phyloP scores from a whole-genome alignment of 75 land plant genomes.

The Pinus tabuliformis region DNA sequence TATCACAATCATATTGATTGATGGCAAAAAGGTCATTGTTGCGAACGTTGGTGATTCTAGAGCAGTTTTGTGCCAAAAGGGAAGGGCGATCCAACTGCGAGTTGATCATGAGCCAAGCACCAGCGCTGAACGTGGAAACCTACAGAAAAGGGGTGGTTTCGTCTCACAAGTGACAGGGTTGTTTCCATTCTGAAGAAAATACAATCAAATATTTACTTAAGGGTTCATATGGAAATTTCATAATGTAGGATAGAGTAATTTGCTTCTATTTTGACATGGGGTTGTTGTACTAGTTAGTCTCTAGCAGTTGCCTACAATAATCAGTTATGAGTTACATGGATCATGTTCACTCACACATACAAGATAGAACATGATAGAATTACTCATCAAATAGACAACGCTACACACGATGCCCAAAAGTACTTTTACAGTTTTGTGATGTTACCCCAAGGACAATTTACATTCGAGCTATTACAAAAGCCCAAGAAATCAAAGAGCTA shows the following conservation, averaged over 20 bases:
- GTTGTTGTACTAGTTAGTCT: background rate
- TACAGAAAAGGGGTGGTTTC: constrained; percentile 77
- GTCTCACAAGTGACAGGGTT: constrained; percentile 93
- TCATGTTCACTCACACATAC: background rate
- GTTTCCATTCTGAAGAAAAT: background rate
- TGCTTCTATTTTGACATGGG: background rate
- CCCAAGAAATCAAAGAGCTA: too few relatives aligned
- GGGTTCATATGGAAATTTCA: background rate
- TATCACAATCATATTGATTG: constrained; percentile 82
- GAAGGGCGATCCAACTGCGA: constrained; percentile 62
- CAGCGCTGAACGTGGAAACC: constrained; percentile 49
- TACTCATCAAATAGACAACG: too few relatives aligned
- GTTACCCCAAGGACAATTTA: too few relatives aligned
- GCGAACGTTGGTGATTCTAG: constrained; percentile 92
- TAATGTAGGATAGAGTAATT: background rate
- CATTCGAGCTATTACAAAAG: too few relatives aligned
- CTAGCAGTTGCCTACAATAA: background rate
- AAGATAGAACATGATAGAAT: background rate
- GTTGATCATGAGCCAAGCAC: constrained; percentile 83
- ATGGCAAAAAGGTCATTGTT: constrained; percentile 61
- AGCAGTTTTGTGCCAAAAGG: constrained; percentile 64
- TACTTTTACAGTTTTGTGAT: too few relatives aligned
- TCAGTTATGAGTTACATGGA: background rate
- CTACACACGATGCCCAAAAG: too few relatives aligned
- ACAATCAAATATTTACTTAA: background rate